phyloP scores from a whole-genome alignment of 2,329 filamentous ascomycete species.

The Tolypocladium capitatum region DNA sequence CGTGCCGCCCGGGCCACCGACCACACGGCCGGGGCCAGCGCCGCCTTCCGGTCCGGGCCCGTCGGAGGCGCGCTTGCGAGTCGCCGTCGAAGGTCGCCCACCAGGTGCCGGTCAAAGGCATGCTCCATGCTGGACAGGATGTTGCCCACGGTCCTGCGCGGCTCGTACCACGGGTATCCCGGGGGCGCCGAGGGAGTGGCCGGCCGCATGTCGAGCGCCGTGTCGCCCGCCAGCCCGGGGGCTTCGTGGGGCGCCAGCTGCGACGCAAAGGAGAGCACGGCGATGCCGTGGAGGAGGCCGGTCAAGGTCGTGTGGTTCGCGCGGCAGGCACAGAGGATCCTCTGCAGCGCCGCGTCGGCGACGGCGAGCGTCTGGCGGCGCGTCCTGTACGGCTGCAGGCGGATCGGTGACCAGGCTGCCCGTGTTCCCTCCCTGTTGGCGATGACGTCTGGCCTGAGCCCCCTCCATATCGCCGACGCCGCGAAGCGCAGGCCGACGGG shows the following conservation, averaged over 20 bases:
- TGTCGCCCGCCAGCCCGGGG: slow-evolving; percentile 2
- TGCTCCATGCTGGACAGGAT: slow-evolving; percentile 4
- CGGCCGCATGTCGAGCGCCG: slow-evolving; percentile 11
- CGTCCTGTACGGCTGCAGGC: background rate
- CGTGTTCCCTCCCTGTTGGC: background rate
- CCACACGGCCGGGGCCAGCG: slow-evolving; percentile 12
- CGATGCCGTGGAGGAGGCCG: slow-evolving; percentile 13
- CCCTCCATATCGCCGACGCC: background rate
- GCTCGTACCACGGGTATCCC: slow-evolving; percentile 1
- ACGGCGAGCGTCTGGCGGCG: background rate
- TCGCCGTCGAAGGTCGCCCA: background rate
- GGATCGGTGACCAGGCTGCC: background rate
- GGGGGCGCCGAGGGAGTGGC: slow-evolving; percentile 5
- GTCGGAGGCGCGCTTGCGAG: slow-evolving; percentile 2
- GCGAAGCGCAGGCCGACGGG: background rate
- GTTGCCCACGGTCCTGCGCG: slow-evolving; percentile 6
- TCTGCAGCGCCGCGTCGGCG: background rate
- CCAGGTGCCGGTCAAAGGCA: background rate
- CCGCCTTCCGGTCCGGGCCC: background rate
- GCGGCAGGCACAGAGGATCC: slow-evolving; percentile 12
- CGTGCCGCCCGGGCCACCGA: slow-evolving; percentile 4
- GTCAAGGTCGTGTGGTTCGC: slow-evolving; percentile 15
- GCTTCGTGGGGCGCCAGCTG: slow-evolving; percentile 3
- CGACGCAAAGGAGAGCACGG: slow-evolving; percentile 9
- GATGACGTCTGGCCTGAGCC: background rate